Evolutionary conservation across 805 yeast genomes (phyloP).

Genomic region (Pichia membranifaciens): DNA sequence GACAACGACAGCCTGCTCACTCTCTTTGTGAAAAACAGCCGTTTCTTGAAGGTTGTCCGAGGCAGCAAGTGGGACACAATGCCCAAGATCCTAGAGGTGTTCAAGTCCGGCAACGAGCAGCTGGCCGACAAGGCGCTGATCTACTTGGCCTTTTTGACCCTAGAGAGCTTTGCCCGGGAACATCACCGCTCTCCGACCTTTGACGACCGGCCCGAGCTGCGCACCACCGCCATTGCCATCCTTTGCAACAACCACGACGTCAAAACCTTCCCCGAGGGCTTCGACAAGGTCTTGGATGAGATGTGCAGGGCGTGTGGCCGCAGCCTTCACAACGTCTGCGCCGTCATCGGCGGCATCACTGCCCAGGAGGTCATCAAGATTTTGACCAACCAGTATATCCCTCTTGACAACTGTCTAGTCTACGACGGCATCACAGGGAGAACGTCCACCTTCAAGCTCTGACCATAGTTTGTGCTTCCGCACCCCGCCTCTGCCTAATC

Average conservation of each 20-base stretch:
- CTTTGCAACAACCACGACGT: conserved; percentile 16
- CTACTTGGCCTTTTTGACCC: conserved; percentile 40
- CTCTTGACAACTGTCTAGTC: conserved; percentile 62
- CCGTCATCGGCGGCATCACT: conserved; percentile 78
- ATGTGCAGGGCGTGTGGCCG: conserved; percentile 36
- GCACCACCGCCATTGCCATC: conserved; percentile 23
- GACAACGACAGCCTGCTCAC: conserved; percentile 33
- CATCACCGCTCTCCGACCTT: conserved; percentile 15
- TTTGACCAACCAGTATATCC: conserved; percentile 73
- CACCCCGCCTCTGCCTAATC: neutral
- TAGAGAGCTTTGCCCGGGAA: conserved; percentile 24
- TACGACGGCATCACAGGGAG: conserved; percentile 66
- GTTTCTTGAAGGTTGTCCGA: conserved; percentile 38
- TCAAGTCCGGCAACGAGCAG: conserved; percentile 1
- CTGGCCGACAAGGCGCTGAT: conserved; percentile 18
- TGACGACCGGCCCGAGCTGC: conserved; percentile 20
- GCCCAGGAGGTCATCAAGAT: conserved; percentile 79
- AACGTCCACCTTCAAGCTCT: conserved; percentile 21
- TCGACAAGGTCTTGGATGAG: conserved; percentile 36
- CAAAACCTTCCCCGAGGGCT: conserved; percentile 29
- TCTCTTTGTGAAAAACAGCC: conserved; percentile 58
- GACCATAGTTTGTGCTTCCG: neutral
- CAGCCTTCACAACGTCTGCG: conserved; percentile 52
- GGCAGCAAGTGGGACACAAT: conserved; percentile 6
- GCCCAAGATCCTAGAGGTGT: neutral